These are phyloP conservation scores for Candida labiduridarum DNA, from an alignment of 1,139 yeast genomes.

Conservation along the genomic window DNA sequence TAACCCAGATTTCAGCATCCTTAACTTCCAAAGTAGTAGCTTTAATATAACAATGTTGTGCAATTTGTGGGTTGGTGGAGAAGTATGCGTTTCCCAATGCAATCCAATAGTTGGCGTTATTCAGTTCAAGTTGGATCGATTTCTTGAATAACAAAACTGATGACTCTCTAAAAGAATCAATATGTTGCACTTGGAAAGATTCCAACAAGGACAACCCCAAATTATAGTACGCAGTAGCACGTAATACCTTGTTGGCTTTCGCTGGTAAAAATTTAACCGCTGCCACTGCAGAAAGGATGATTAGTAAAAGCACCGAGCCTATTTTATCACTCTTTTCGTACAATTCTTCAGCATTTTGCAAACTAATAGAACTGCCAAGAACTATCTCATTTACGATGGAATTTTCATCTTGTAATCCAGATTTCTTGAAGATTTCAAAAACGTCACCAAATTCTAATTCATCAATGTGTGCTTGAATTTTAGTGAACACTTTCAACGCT, in stretches of 20 bases:
- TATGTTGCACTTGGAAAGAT: slow-evolving; percentile 37
- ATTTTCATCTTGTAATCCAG: slow-evolving; percentile 6
- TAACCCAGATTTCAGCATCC: slow-evolving; percentile 76
- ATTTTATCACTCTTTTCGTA: slow-evolving; percentile 19
- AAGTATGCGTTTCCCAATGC: slow-evolving; percentile 75
- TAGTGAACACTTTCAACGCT: slow-evolving; percentile 46
- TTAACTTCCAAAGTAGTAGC: slow-evolving; percentile 72
- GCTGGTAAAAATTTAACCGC: slow-evolving; percentile 32
- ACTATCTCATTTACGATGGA: slow-evolving; percentile 4
- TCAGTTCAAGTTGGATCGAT: slow-evolving; percentile 71
- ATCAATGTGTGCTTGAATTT: slow-evolving; percentile 45
- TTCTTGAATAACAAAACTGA: slow-evolving; percentile 62
- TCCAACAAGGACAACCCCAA: slow-evolving; percentile 67
- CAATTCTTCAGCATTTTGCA: slow-evolving; percentile 15
- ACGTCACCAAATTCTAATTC: slow-evolving; percentile 48
- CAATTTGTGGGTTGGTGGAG: slow-evolving; percentile 62
- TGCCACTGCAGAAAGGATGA: slow-evolving; percentile 32
- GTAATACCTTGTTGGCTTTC: slow-evolving; percentile 47
- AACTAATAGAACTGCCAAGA: slow-evolving; percentile 12
- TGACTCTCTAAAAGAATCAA: slow-evolving; percentile 33
- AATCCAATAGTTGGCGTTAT: slow-evolving; percentile 76
- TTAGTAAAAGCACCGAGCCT: slow-evolving; percentile 25
- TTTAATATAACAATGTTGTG: slow-evolving; percentile 92
- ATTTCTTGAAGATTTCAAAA: slow-evolving; percentile 29
- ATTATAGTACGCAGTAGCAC: slow-evolving; percentile 67